Evolutionary conservation across 305 asterid species (phyloP).

Genomic region (Withania somnifera): DNA sequence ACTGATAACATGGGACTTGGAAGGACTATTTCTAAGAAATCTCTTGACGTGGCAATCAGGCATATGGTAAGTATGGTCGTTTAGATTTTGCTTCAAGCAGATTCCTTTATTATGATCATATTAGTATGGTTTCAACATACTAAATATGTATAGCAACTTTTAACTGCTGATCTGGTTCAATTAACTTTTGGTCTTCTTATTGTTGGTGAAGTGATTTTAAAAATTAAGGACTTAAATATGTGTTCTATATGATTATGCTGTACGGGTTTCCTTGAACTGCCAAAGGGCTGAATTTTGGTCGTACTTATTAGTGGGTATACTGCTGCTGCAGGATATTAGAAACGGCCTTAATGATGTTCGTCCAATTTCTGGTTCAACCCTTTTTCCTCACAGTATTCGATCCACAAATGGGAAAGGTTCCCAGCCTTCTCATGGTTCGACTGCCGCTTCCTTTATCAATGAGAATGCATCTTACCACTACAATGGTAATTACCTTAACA

Average conservation of each 20-base stretch:
- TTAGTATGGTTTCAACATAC: background rate
- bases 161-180: background rate
- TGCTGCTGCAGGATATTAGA: constrained; percentile 63
- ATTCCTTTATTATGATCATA: background rate
- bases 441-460: constrained; percentile 28
- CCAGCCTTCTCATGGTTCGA: constrained; percentile 28
- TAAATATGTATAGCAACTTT: background rate
- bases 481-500: constrained; percentile 24
- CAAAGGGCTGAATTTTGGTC: background rate
- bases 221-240: background rate
- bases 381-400: constrained; percentile 93
- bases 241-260: background rate
- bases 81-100: background rate
- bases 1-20: constrained; percentile 75
- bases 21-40: constrained; percentile 79
- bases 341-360: constrained; percentile 54
- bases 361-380: constrained; percentile 62
- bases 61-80: constrained; percentile 57
- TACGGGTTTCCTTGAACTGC: background rate
- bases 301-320: constrained; percentile 12
- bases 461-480: constrained; percentile 24
- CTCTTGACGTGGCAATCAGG: constrained; percentile 85
- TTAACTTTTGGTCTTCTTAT: background rate
- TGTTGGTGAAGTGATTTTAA: background rate
- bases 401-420: constrained; percentile 44